Evolutionary conservation across 148 eudicot species (phyloP).

Genomic region (Persicaria maculosa): DNA sequence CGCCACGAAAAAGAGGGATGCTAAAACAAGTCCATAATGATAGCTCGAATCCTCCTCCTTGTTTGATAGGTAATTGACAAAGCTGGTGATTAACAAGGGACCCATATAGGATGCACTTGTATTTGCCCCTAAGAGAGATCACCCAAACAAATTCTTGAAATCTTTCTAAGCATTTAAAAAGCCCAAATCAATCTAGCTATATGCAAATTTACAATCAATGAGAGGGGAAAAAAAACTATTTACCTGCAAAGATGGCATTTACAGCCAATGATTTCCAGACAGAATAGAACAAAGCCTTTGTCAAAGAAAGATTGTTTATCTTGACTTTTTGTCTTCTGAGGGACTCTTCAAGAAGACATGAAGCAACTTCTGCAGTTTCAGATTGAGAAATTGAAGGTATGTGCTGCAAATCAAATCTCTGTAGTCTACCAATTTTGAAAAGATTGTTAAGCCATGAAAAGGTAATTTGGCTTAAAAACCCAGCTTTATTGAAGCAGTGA

Average conservation of each 20-base stretch:
- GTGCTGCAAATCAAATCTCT: conserved; percentile 42
- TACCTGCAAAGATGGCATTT: conserved; percentile 77
- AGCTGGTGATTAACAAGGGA: conserved; percentile 64
- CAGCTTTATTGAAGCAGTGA: conserved; percentile 25
- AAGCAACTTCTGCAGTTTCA: conserved; percentile 58
- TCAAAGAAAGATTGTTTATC: conserved; percentile 28
- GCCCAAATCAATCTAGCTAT: too few relatives aligned
- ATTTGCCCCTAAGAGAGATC: conserved; percentile 42
- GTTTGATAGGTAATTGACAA: conserved; percentile 55
- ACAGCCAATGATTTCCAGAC: conserved; percentile 51
- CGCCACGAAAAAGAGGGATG: conserved; percentile 53
- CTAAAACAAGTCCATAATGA: conserved; percentile 43
- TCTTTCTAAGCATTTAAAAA: too few relatives aligned
- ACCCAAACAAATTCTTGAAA: neutral
- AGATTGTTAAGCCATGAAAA: conserved; percentile 82
- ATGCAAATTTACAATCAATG: too few relatives aligned
- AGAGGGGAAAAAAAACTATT: neutral
- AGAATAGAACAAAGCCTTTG: conserved; percentile 41
- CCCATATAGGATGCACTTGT: conserved; percentile 79
- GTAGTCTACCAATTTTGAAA: conserved; percentile 44
- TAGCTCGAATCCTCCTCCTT: conserved; percentile 34
- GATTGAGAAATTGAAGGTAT: conserved; percentile 56
- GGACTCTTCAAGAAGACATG: conserved; percentile 57
- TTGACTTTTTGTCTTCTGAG: conserved; percentile 37
- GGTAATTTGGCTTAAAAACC: conserved; percentile 55